A percentile compares a stretch with the other conserved stretches of the same genome.
These are phyloP conservation scores for Hermanozyma aechmeae DNA, from an alignment of 805 yeast species.

Conservation along the genomic window DNA sequence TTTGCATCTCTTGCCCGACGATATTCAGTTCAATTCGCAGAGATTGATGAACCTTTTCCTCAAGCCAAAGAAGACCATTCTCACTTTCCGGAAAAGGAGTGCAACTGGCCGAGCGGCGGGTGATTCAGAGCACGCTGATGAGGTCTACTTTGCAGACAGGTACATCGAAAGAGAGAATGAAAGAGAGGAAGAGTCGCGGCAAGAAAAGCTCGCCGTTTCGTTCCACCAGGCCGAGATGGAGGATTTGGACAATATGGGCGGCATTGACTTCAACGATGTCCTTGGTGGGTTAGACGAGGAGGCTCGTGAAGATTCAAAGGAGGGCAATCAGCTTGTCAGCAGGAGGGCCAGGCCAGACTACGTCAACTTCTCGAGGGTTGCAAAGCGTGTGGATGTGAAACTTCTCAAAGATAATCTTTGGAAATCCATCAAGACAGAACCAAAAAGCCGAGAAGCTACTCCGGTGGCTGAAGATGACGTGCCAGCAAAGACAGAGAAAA, in stretches of 20 bases:
- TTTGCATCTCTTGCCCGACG: constrained; percentile 58
- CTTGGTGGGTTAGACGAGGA: constrained; percentile 18
- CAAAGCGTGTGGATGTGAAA: constrained; percentile 74
- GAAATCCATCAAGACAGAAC: constrained; percentile 37
- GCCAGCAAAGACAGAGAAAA: constrained; percentile 20
- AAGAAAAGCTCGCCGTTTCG: constrained; percentile 24
- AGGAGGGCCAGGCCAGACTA: constrained; percentile 24
- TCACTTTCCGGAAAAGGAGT: constrained; percentile 13
- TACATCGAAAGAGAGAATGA: constrained; percentile 33
- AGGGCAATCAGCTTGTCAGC: no score
- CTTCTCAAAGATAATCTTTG: constrained; percentile 68
- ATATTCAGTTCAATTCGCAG: constrained; percentile 60
- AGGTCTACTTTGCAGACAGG: constrained; percentile 63
- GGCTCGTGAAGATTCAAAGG: no score
- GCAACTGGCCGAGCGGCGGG: constrained; percentile 4
- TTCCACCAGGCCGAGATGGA: constrained; percentile 33
- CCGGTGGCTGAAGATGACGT: constrained; percentile 6
- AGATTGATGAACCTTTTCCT: constrained; percentile 58
- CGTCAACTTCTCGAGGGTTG: constrained; percentile 55
- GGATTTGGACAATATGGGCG: constrained; percentile 28
- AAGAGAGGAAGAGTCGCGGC: constrained; percentile 20
- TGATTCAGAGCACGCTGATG: constrained; percentile 51
- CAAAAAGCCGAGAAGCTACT: constrained; percentile 5
- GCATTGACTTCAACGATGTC: constrained; percentile 35
- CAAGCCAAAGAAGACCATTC: constrained; percentile 48